These are phyloP conservation scores for Aspergillus niger DNA, from an alignment of 2,329 filamentous ascomycete genomes.

Conservation along the genomic window DNA sequence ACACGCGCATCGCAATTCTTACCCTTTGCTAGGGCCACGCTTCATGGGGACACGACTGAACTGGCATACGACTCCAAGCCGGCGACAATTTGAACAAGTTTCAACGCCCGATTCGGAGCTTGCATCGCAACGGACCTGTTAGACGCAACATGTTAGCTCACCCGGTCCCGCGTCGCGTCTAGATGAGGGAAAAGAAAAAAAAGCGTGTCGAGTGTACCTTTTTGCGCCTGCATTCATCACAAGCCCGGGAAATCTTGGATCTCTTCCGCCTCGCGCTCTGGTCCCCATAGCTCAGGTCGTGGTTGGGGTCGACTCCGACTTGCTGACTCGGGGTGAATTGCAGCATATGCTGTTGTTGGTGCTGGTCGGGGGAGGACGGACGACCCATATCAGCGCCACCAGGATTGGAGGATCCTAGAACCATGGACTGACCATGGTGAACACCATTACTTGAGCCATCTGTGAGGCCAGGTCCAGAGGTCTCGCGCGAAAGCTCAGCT, in stretches of 20 bases:
- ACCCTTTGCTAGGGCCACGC: conserved; percentile 86
- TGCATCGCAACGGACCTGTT: conserved; percentile 78
- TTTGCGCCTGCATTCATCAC: conserved; percentile 85
- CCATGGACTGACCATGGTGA: conserved; percentile 45
- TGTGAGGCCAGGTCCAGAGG: conserved; percentile 47
- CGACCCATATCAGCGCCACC: conserved; percentile 41
- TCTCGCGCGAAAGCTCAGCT: conserved; percentile 50
- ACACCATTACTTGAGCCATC: conserved; percentile 42
- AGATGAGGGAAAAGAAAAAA: conserved; percentile 12
- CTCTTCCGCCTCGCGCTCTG: conserved; percentile 71
- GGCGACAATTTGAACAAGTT: conserved; percentile 78
- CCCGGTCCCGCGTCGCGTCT: conserved; percentile 16
- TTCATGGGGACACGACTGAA: conserved; percentile 90
- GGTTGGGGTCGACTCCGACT: conserved; percentile 48
- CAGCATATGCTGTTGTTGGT: conserved; percentile 44
- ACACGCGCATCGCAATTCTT: conserved; percentile 26
- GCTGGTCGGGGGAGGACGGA: conserved; percentile 40
- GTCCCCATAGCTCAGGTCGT: conserved; percentile 57
- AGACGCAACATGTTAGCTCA: conserved; percentile 23
- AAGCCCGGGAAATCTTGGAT: conserved; percentile 84
- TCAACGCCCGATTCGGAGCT: conserved; percentile 71
- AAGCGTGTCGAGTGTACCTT: conserved; percentile 54
- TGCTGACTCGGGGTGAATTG: conserved; percentile 48
- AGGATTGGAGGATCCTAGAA: conserved; percentile 40
- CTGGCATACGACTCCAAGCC: conserved; percentile 73